phyloP scores from a whole-genome alignment of 2,329 filamentous ascomycete genomes.

The Lachnellula hyalina region DNA sequence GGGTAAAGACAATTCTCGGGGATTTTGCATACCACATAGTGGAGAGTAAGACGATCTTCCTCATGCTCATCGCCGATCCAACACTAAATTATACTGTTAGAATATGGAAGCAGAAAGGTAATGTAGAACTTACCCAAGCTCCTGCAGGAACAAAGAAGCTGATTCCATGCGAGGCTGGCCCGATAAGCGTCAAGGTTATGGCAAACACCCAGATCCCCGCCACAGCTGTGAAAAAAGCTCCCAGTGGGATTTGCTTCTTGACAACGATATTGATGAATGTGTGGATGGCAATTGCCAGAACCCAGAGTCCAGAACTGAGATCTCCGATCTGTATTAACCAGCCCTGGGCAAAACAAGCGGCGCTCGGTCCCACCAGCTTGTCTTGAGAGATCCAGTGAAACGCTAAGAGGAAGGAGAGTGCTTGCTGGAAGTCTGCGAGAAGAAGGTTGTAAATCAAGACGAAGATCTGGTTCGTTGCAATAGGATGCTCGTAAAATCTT shows the following conservation, averaged over 20 bases:
- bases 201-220: slow-evolving; percentile 35
- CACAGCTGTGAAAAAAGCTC: slow-evolving; percentile 33
- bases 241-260: slow-evolving; percentile 37
- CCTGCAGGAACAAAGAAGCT: slow-evolving; percentile 46
- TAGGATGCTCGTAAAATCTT: slow-evolving; percentile 28
- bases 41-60: slow-evolving; percentile 43
- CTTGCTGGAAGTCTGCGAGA: slow-evolving; percentile 27
- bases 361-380: slow-evolving; percentile 40
- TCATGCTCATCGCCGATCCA: slow-evolving; percentile 46
- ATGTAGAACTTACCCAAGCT: slow-evolving; percentile 38
- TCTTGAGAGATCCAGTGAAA: slow-evolving; percentile 45
- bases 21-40: slow-evolving; percentile 34
- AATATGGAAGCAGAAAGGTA: neutral
- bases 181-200: slow-evolving; percentile 36
- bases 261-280: slow-evolving; percentile 48
- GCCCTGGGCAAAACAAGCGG: slow-evolving; percentile 48
- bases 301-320: slow-evolving; percentile 47
- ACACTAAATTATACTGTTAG: slow-evolving; percentile 35
- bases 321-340: slow-evolving; percentile 51
- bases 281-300: slow-evolving; percentile 48
- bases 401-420: slow-evolving; percentile 34
- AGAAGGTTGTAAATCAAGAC: slow-evolving; percentile 51
- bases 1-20: slow-evolving; percentile 51
- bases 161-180: slow-evolving; percentile 37
- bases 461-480: slow-evolving; percentile 44